Conservation (phyloP, 2,329 filamentous ascomycete genomes). For the Rhytidhysteron rufulum region DNA sequence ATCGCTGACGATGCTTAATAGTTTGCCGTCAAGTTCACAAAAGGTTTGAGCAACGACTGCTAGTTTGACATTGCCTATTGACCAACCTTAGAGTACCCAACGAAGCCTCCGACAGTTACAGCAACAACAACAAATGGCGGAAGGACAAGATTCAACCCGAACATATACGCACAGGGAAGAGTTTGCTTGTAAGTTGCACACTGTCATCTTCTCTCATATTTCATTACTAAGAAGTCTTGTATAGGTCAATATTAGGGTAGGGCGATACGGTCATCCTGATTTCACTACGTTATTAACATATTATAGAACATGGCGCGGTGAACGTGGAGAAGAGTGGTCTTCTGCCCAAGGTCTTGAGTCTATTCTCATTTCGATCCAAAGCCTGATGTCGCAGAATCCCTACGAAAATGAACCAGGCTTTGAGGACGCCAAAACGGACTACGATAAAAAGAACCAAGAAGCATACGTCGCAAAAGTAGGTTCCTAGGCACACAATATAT, state of each 20-base stretch:
- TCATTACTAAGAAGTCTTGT: slow-evolving; percentile 2
- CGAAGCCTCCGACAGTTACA: slow-evolving; percentile 56
- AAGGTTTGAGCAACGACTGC: slow-evolving; percentile 49
- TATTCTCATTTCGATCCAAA: slow-evolving; percentile 91
- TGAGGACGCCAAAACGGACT: slow-evolving; percentile 65
- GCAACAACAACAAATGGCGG: slow-evolving; percentile 86
- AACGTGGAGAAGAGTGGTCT: slow-evolving; percentile 91
- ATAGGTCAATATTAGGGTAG: slow-evolving; percentile 81
- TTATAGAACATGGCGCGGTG: slow-evolving; percentile 83
- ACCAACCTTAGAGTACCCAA: slow-evolving; percentile 70
- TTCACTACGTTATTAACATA: slow-evolving; percentile 14
- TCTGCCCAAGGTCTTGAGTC: slow-evolving; percentile 94
- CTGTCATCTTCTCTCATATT: neutral
- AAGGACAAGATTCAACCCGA: slow-evolving; percentile 88
- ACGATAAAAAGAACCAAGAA: slow-evolving; percentile 70
- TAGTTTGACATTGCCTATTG: neutral
- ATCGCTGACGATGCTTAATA: slow-evolving; percentile 32
- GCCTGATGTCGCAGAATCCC: slow-evolving; percentile 87
- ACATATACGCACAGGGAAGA: slow-evolving; percentile 88
- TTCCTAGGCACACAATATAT: neutral
- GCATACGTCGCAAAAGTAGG: slow-evolving; percentile 74
- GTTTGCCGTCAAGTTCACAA: slow-evolving; percentile 74
- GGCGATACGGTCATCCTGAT: slow-evolving; percentile 8
- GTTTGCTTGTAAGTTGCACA: slow-evolving; percentile 74
- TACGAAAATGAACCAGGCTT: slow-evolving; percentile 97